Base-by-base conservation (phyloP, 805 yeast genomes). In the Candida easanensis region DNA sequence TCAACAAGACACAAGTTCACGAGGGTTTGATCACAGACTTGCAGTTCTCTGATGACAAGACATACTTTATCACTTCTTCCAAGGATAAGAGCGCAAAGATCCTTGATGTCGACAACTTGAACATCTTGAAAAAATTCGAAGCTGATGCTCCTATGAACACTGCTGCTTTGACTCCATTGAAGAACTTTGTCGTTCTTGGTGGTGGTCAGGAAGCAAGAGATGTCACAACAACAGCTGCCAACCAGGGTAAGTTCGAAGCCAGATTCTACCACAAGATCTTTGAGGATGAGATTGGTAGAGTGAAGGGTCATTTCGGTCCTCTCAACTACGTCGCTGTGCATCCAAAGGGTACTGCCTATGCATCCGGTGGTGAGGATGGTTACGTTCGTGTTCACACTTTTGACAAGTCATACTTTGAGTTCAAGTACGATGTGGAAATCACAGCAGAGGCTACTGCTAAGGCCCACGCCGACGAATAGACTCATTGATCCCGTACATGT, bases 141-240 rank as follows among this genome's bases (percentile, higher is more conserved):
- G 82, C 96, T 5, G 97, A 89, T 63, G 89, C 95, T 41, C 97
- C 98, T 45, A 76, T 93, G 76, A 93, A 93, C 73, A 79, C 96
- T 28, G 98, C 98, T 16, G 84, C 95, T 52, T 84, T 93, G 54
- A 90, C 99, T 14, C 95, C 98, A 20, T 73, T 82, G 45, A 93
- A 93, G 70, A 91, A 93, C 62, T 91, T 83, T 62, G 85, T 93
- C 49, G 83, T 93, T 38, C 74, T 93, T 49, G 99, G 98, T 41
- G 99, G 99, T 71, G 99, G 99, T 81, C 98, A 93, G 74, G 98
- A 89, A 59, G 98, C 99, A 32, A 82, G 89, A 68, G 95, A 90
- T 65, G 99, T 93, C 62, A 93, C 99, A 33, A 93, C 98, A n/a
- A 89, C 98, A 21, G 79, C 93, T 33, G 81, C 89, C 43, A 75